Evolutionary conservation across 2,329 filamentous ascomycete species (phyloP), one percentile per base, ranked within the genome.

Genomic region (Coniochaeta sp.): DNA sequence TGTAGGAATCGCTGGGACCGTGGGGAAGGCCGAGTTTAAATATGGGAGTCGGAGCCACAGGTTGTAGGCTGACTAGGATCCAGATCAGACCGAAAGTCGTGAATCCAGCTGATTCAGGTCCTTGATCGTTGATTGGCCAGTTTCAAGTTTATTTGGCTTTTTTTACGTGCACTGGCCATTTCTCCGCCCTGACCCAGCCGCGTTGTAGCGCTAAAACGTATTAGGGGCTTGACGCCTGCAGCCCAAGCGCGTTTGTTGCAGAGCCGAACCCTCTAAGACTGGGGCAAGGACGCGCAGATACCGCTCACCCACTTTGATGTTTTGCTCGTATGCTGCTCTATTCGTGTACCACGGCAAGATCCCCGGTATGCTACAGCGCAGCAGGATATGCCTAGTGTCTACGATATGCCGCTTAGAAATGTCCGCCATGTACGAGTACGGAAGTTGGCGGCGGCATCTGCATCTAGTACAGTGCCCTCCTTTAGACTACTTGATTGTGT

Each of bases 21-120:
- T 67, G 67, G 67, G 67, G 66, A 69, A 67, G 65, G 59, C 57
- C 63, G 61, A 57, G 60, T 64, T 69, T 69, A 69, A 68, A 61
- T 66, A 63, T 38, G 65, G 66, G 52, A 61, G 64, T 58, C 63
- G 52, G 61, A 59, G 63, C 61, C 12, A 59, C 59, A 61, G 63
- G 44, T 60, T 58, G 58, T 57, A 61, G 61, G 60, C 54, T 31
- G 47, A 24, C 54, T 36, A 28, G 12, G 52, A 55, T 36, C 14
- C 52, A 57, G 65, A 61, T 63, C 63, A 64, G 64, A 67, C 65
- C 22, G 12, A 31, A 28, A 52, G 24, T 16, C 31, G 54, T 57
- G 54, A 57, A 38, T 57, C 12, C 31, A 57, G 54, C 54, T 57
- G 54, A 57, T 34, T 34, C 8, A 7, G 6, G 19, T 34, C 24